Percentiles rank a stretch among this genome's conserved stretches.
Conservation (phyloP, 108 stramenopile species). For the Pseudonitzschia pungens region DNA sequence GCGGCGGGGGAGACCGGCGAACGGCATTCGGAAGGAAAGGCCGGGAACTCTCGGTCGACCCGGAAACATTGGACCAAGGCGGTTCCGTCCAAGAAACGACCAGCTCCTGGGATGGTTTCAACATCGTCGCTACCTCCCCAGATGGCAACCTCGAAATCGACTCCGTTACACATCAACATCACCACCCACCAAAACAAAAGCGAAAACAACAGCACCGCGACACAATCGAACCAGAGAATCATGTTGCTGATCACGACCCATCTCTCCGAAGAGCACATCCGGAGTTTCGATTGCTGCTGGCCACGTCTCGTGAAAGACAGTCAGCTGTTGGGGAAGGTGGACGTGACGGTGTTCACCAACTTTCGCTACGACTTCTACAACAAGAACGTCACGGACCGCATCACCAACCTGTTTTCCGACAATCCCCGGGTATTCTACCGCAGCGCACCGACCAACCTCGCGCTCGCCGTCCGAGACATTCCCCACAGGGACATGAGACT, state of each 20-base stretch:
- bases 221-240: constrained; percentile 6
- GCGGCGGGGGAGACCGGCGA: too few species aligned
- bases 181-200: too few species aligned
- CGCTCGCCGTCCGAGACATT: neutral
- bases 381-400: neutral
- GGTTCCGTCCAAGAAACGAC: too few species aligned
- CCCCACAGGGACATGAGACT: constrained; percentile 4
- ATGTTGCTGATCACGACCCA: constrained; percentile 33
- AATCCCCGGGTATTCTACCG: constrained; percentile 16
- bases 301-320: constrained; percentile 16
- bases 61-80: too few species aligned
- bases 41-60: too few species aligned
- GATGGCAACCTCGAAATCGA: too few species aligned
- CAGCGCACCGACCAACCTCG: neutral
- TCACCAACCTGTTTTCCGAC: neutral
- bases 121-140: too few species aligned
- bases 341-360: constrained; percentile 20
- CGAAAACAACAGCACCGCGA: too few species aligned
- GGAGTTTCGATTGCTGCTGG: constrained; percentile 32
- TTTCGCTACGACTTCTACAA: neutral
- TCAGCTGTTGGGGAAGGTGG: constrained; percentile 8
- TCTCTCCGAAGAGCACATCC: constrained; percentile 26
- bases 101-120: too few species aligned
- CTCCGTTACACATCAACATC: too few species aligned
- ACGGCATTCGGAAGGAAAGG: too few species aligned